Conservation (phyloP, 495 filamentous ascomycete genomes). For the Aspergillus cristatus region DNA sequence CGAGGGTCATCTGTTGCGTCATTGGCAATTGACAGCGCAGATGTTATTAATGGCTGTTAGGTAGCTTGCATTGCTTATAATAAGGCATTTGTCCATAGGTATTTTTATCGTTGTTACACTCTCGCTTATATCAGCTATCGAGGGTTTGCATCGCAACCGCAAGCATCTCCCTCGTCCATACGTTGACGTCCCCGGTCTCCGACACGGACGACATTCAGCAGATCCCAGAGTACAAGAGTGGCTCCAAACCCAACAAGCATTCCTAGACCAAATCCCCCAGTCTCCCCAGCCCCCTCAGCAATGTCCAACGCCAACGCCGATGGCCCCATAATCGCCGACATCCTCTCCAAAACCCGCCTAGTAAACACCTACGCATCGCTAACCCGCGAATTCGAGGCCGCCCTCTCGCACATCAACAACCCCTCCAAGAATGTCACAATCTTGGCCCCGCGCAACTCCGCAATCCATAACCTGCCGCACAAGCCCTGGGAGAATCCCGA, state of each 20-base stretch:
- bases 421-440: conserved; percentile 70
- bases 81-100: background rate
- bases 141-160: too few species aligned
- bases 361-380: conserved; percentile 88
- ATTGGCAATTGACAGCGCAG: conserved; percentile 3
- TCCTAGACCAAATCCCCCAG: conserved; percentile 15
- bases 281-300: too few species aligned
- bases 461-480: conserved; percentile 65
- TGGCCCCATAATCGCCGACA: conserved; percentile 64
- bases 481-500: conserved; percentile 92
- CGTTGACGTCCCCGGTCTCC: conserved; percentile 7
- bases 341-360: conserved; percentile 68
- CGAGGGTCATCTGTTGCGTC: conserved; percentile 6
- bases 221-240: conserved; percentile 9
- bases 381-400: conserved; percentile 66
- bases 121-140: conserved; percentile 7
- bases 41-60: background rate
- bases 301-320: conserved; percentile 1
- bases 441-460: conserved; percentile 77
- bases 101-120: conserved; percentile 5
- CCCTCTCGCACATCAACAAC: conserved; percentile 64
- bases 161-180: conserved; percentile 13
- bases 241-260: conserved; percentile 22
- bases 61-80: background rate
- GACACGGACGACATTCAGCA: conserved; percentile 5